Conservation (phyloP, 73 alveolate species). For the Breviolum minutum region DNA sequence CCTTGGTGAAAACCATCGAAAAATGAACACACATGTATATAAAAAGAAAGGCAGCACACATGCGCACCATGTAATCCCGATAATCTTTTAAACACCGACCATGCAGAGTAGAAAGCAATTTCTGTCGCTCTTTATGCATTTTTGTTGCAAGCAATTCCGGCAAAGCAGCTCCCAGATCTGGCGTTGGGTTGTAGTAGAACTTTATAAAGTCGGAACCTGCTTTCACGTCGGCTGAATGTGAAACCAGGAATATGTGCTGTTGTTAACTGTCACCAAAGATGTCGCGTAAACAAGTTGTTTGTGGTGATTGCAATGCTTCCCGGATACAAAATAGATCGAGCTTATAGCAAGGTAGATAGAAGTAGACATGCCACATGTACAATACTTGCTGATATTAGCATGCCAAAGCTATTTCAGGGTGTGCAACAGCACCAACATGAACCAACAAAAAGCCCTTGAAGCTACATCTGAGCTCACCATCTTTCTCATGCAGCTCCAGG, state of each 20-base stretch:
- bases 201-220: constrained; percentile 51
- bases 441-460: too few relatives aligned
- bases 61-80: background rate
- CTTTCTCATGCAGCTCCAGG: constrained; percentile 68
- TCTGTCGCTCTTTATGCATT: background rate
- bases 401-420: too few relatives aligned
- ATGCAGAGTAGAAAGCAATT: background rate
- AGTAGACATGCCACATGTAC: too few relatives aligned
- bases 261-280: too few relatives aligned
- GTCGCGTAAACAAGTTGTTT: too few relatives aligned
- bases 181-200: constrained; percentile 50
- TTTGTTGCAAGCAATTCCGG: background rate
- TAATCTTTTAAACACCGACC: background rate
- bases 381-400: too few relatives aligned
- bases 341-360: too few relatives aligned
- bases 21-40: background rate
- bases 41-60: background rate
- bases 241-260: too few relatives aligned
- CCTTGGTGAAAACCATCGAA: background rate
- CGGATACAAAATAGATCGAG: too few relatives aligned
- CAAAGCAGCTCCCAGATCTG: constrained; percentile 41
- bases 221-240: too few relatives aligned
- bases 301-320: too few relatives aligned
- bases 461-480: background rate
- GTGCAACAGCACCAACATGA: too few relatives aligned